A percentile compares a stretch with the other conserved stretches of the same genome.
Evolutionary conservation across 106 monocot species (phyloP).

Genomic region (Xerophyta viscosa): DNA sequence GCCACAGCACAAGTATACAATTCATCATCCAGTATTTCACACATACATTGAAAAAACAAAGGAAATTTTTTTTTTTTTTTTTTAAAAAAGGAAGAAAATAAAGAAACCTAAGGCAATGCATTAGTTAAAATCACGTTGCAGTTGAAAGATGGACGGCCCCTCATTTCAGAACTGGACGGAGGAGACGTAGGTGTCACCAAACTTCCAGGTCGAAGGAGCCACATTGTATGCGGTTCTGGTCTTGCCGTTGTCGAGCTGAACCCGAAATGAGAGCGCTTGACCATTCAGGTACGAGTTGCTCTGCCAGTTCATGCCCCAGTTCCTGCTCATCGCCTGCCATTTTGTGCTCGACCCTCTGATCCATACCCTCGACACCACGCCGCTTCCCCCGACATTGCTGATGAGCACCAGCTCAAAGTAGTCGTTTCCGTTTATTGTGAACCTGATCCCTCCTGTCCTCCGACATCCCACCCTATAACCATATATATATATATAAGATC

Average conservation of each 20-base stretch:
- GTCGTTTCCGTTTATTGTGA: slow-evolving; percentile 5
- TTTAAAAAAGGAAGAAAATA: too few species aligned
- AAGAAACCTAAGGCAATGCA: too few species aligned
- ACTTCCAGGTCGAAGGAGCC: slow-evolving; percentile 44
- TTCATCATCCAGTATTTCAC: too few species aligned
- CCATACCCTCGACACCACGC: slow-evolving; percentile 16
- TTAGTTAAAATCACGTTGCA: too few species aligned
- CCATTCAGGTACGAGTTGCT: slow-evolving; percentile 27
- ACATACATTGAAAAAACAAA: too few species aligned
- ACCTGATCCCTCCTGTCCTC: slow-evolving; percentile 1
- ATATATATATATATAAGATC: too few species aligned
- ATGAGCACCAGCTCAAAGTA: slow-evolving; percentile 8
- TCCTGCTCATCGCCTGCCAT: slow-evolving; percentile 52
- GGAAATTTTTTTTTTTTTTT: too few species aligned
- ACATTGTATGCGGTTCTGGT: slow-evolving; percentile 19
- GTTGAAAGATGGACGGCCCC: too few species aligned
- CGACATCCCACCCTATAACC: too few species aligned
- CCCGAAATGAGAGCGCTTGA: slow-evolving; percentile 47
- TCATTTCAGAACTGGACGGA: slow-evolving; percentile 8
- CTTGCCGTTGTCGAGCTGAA: slow-evolving; percentile 42
- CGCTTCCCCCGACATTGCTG: slow-evolving; percentile 5
- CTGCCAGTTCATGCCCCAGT: slow-evolving; percentile 51
- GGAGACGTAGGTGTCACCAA: slow-evolving; percentile 21
- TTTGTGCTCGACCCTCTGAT: slow-evolving; percentile 32
- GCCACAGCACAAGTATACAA: too few species aligned